Conservation (phyloP, 2,329 filamentous ascomycete genomes). For the Fusarium subtropicale region DNA sequence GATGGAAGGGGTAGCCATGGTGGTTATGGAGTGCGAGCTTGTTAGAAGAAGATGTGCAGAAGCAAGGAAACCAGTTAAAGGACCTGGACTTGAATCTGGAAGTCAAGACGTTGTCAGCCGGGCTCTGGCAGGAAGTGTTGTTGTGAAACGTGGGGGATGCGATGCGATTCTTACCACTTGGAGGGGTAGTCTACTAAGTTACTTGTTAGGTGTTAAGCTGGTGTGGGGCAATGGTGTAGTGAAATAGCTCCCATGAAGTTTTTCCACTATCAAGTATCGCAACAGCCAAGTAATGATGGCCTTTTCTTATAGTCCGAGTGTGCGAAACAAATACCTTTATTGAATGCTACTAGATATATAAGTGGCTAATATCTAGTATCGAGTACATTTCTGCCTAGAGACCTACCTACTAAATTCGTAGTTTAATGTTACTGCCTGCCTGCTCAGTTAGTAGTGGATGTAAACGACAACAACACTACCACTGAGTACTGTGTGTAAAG, state of each 20-base stretch:
- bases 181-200: constrained; percentile 13
- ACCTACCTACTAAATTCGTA: background rate
- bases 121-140: constrained; percentile 22
- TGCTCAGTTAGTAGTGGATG: background rate
- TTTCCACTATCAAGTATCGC: background rate
- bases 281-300: background rate
- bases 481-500: background rate
- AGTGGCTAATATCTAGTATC: background rate
- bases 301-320: background rate
- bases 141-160: constrained; percentile 31
- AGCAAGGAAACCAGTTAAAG: background rate
- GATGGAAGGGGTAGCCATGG: constrained; percentile 61
- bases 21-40: background rate
- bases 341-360: background rate
- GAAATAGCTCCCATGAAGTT: constrained; percentile 11
- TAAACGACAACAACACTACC: background rate
- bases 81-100: constrained; percentile 8
- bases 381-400: background rate
- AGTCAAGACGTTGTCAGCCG: constrained; percentile 27
- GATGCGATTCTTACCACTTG: constrained; percentile 9
- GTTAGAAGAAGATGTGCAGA: background rate
- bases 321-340: background rate
- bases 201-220: constrained; percentile 23
- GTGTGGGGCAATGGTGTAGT: constrained; percentile 29
- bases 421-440: background rate